Percentiles rank a stretch among this genome's conserved stretches.
Evolutionary conservation across 495 filamentous ascomycete species (phyloP).

Genomic region (Viridothelium virens): DNA sequence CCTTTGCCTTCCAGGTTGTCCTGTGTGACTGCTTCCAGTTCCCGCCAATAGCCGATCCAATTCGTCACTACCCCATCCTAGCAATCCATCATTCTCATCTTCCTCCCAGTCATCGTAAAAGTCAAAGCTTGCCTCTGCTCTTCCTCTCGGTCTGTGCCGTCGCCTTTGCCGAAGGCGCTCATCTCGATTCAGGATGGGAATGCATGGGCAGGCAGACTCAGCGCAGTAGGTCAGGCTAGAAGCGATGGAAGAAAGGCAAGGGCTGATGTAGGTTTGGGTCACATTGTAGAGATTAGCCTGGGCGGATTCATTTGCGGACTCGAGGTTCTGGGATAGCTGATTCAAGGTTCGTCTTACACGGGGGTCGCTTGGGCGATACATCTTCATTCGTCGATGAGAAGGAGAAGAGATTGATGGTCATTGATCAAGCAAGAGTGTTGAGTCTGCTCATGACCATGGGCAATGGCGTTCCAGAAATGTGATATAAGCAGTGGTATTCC

Average conservation of each 20-base stretch:
- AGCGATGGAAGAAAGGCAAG: slow-evolving; percentile 63
- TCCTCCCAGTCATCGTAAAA: slow-evolving; percentile 99
- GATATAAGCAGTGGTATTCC: background rate
- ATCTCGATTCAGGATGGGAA: slow-evolving; percentile 61
- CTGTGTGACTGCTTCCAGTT: slow-evolving; percentile 46
- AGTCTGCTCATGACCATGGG: background rate
- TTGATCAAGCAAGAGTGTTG: background rate
- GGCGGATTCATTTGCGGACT: slow-evolving; percentile 83
- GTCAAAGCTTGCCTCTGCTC: slow-evolving; percentile 80
- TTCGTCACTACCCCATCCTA: slow-evolving; percentile 72
- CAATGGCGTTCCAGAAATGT: background rate
- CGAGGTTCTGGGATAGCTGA: slow-evolving; percentile 83
- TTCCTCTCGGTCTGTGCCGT: slow-evolving; percentile 44
- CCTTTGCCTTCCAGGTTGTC: slow-evolving; percentile 65
- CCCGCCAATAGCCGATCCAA: slow-evolving; percentile 81
- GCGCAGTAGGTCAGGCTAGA: slow-evolving; percentile 62
- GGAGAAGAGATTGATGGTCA: background rate
- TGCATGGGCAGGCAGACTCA: slow-evolving; percentile 47
- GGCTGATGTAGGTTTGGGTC: slow-evolving; percentile 72
- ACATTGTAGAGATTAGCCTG: slow-evolving; percentile 85
- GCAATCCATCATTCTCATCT: slow-evolving; percentile 55
- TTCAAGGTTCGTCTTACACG: slow-evolving; percentile 91
- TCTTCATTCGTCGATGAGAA: slow-evolving; percentile 20
- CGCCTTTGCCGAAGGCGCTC: slow-evolving; percentile 58
- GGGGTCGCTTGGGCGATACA: slow-evolving; percentile 69